Base-by-base conservation (phyloP, 768 basidiomycete species). In the Pleurotus pulmonarius region DNA sequence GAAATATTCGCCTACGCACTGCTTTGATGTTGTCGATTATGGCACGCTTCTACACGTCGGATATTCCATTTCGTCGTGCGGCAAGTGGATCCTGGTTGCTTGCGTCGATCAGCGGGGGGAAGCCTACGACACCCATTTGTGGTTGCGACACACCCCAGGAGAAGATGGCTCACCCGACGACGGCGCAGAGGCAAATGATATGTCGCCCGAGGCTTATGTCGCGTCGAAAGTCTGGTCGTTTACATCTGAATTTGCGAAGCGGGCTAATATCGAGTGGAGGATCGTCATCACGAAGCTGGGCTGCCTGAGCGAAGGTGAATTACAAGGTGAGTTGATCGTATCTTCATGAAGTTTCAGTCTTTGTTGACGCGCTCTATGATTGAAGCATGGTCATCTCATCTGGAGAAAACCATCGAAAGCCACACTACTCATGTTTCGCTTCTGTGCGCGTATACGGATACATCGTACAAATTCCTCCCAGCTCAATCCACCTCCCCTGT, bases 31-130 rank as follows among this genome's bases (percentile, higher is more conserved):
- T 15, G 56, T 77, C 57, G 76, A 80, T 63, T 67, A 74, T 2
- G 57, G 69, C 34, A 85, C 81, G 1, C 69, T 93, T 53, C 71
- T 94, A 44, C 92, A 94, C 65, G 77, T 93, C 39, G 92, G 83
- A 2, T 94, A 94, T 67, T 76, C 71, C 40, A 58, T 87, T 1
- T 86, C 87, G 9, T 61, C 67, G 4, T 88, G 87, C 57, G 80
- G 86, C 8, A 87, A 86, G 66, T 94, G 92, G 92, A 74, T 93
- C 5, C 65, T 90, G 15, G 83, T 83, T n/a, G 76, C 83, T 26
- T 88, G 86, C 62, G 72, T 89, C 5, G 92, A 94, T 64, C 83
- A 92, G 65, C 76, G 87, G 1, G 92, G 90, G 2, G 90, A 94
- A 65, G 83, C 79, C 13, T 83, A 88, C 62, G 83, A 89, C 58